These are phyloP conservation scores for Ceratobasidium sp. DNA, from an alignment of 1,284 basidiomycete species.

Conservation along the genomic window DNA sequence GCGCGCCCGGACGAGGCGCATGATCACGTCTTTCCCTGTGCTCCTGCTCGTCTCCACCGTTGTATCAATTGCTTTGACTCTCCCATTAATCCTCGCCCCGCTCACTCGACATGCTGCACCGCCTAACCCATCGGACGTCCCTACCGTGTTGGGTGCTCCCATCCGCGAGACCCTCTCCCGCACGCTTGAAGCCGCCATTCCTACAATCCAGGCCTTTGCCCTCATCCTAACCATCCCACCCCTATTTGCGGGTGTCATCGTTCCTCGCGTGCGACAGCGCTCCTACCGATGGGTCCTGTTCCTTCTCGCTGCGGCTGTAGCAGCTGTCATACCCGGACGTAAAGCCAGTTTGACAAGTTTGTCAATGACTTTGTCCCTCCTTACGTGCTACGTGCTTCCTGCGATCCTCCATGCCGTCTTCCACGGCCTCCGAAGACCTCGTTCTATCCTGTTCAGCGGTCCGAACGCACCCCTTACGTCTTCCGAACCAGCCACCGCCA, in stretches of 20 bases:
- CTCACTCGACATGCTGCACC: constrained; percentile 32
- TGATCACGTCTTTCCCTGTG: constrained; percentile 28
- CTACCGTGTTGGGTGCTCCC: neutral
- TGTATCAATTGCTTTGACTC: constrained; percentile 27
- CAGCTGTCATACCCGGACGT: constrained; percentile 33
- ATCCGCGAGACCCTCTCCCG: constrained; percentile 28
- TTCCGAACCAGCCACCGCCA: neutral
- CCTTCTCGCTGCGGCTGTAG: constrained; percentile 5
- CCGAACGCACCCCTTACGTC: neutral
- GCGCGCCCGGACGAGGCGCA: constrained; percentile 30
- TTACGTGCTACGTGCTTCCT: constrained; percentile 40
- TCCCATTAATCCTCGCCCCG: constrained; percentile 35
- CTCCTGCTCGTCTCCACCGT: constrained; percentile 22
- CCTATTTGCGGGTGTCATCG: constrained; percentile 34
- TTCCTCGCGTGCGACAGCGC: constrained; percentile 31
- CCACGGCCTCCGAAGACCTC: constrained; percentile 33
- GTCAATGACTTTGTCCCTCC: constrained; percentile 38
- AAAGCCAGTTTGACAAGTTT: constrained; percentile 14
- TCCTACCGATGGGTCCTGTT: constrained; percentile 33
- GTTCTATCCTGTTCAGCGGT: constrained; percentile 28
- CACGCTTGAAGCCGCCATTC: constrained; percentile 39
- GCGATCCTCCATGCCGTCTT: constrained; percentile 34
- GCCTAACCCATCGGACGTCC: constrained; percentile 2
- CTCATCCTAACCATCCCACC: constrained; percentile 33
- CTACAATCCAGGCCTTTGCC: constrained; percentile 40